These are phyloP conservation scores for Crithidia bombi DNA, from an alignment of 208 protist species.

Conservation along the genomic window DNA sequence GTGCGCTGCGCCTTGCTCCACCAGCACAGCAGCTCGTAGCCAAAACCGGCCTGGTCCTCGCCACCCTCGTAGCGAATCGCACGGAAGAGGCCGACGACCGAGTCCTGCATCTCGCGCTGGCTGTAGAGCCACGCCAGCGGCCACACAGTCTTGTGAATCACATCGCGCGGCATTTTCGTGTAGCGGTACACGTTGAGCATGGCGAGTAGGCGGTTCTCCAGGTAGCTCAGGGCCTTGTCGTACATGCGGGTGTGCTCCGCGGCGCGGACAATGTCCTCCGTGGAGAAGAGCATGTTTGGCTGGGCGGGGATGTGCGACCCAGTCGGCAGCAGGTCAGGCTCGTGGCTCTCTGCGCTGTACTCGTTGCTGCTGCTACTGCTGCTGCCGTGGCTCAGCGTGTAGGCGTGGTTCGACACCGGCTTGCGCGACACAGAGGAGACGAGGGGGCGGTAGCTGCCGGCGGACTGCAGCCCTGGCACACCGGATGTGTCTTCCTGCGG, in stretches of 20 bases:
- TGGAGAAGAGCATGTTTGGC: slow-evolving; percentile 81
- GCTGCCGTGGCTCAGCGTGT: slow-evolving; percentile 18
- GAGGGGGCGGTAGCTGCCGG: slow-evolving; percentile 39
- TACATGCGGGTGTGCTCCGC: slow-evolving; percentile 88
- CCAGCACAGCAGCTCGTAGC: slow-evolving; percentile 86
- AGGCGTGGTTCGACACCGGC: slow-evolving; percentile 14
- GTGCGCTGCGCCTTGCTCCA: slow-evolving; percentile 86
- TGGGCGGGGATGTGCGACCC: slow-evolving; percentile 47
- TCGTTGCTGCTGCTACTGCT: slow-evolving; percentile 31
- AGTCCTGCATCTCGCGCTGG: slow-evolving; percentile 92
- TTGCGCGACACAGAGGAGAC: slow-evolving; percentile 32
- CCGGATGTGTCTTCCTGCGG: slow-evolving; percentile 17
- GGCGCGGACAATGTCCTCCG: slow-evolving; percentile 82
- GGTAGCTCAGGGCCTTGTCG: slow-evolving; percentile 90
- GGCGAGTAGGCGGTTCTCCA: slow-evolving; percentile 74
- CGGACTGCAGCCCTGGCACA: slow-evolving; percentile 21
- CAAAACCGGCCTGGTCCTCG: slow-evolving; percentile 81
- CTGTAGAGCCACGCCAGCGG: slow-evolving; percentile 90
- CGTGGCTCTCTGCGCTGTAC: slow-evolving; percentile 26
- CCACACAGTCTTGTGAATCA: slow-evolving; percentile 79
- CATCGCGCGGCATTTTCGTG: slow-evolving; percentile 66
- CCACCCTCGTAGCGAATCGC: slow-evolving; percentile 77
- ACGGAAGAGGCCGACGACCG: slow-evolving; percentile 87
- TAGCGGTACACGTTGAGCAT: slow-evolving; percentile 78
- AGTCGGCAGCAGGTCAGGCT: slow-evolving; percentile 19